Evolutionary conservation across 371 early-diverging fungal species (phyloP), one percentile per base, ranked within the genome.

Genomic region (Lichtheimia hyalospora): DNA sequence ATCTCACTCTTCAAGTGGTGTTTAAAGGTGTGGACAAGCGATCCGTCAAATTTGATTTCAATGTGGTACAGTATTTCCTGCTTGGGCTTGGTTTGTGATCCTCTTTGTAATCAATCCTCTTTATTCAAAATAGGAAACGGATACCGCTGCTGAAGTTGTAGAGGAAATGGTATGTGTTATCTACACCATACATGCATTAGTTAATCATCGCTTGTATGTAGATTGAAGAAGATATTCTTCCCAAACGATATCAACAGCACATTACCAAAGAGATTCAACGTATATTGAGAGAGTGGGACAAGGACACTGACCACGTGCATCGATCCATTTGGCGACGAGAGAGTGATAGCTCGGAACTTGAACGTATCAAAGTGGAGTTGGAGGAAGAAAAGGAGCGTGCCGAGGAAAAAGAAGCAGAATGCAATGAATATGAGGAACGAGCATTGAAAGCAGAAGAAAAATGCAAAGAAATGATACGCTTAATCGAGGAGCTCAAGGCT

Each of bases 81-180:
- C 20, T 15, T 43, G 13, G 23, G 5, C 1, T 23, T n/a, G 18
- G 21, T 49, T 3, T 58, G 18, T 18, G 5, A 1, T 1, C 28
- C 8, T 42, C 10, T 21, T 34, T 18, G 16, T 15, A 34, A 34
- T 34, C 34, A 34, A 10, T 34, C 1, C 2, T 1, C 52, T 23
- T 23, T 42, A 12, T 41, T 63, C n/a, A 23, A 1, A 34, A 42
- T 54, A 68, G 52, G 83, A 89, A 34, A 83, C 82, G 5, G 93
- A 93, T 66, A 92, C 92, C 6, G 89, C 91, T 8, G 91, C 90
- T 51, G 85, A 86, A 64, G 90, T 93, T 3, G 89, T 90, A 6
- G 78, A 82, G 40, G 93, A 93, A 63, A 91, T 93, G 90, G 69
- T 69, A 58, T 60, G 49, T 20, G n/a, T 5, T 54, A 10, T n/a